Evolutionary conservation across 108 stramenopile species (phyloP).

Genomic region (Craspedostauros australis): DNA sequence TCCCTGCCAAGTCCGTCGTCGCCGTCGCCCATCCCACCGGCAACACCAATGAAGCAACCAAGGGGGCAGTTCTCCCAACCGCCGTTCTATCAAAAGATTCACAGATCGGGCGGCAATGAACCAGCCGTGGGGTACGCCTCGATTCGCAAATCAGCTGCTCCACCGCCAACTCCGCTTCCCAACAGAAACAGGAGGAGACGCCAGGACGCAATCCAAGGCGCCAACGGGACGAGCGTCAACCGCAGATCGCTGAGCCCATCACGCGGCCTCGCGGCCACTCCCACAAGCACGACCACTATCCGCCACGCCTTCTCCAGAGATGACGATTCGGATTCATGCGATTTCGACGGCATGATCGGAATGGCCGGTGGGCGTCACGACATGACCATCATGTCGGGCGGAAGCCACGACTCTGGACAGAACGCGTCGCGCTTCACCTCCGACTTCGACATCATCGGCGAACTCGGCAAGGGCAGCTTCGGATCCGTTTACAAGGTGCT

Average conservation of each 20-base stretch:
- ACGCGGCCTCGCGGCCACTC: no score
- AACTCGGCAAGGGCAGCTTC: conserved; percentile 75
- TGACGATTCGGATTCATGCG: no score
- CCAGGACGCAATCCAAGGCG: neutral
- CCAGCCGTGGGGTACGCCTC: conserved; percentile 18
- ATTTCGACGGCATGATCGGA: neutral
- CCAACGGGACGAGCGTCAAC: no score
- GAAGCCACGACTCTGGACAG: neutral
- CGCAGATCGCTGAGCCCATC: no score
- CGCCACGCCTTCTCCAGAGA: no score
- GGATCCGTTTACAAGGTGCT: conserved; percentile 75
- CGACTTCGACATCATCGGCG: conserved; percentile 73
- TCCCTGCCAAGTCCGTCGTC: conserved; percentile 6
- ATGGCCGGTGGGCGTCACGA: neutral
- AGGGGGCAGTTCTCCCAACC: conserved; percentile 12
- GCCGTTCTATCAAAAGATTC: conserved; percentile 1
- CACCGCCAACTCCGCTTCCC: conserved; percentile 30
- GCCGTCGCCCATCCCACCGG: conserved; percentile 5
- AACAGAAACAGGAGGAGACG: neutral
- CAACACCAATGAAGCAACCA: conserved; percentile 8
- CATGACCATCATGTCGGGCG: neutral
- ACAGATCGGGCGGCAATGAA: no score
- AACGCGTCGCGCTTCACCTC: conserved; percentile 43
- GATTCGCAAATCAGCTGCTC: conserved; percentile 7
- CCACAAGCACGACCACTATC: no score